Evolutionary conservation across 306 rosid genomes (phyloP).

Genomic region (Notholithocarpus densiflorus): DNA sequence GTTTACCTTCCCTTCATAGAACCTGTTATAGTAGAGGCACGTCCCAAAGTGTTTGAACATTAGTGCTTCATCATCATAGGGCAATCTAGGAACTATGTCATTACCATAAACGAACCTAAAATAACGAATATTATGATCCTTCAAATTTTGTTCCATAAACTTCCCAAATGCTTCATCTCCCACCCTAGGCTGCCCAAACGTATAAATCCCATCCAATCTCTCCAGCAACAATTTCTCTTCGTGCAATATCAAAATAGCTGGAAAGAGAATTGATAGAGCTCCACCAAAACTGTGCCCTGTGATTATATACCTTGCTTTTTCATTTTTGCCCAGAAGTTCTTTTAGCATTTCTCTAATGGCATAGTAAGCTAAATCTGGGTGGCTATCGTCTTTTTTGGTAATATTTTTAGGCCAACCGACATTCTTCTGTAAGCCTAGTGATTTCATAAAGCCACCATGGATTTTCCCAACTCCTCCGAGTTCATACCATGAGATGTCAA

Average conservation of each 20-base stretch:
- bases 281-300: constrained; percentile 77
- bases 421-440: constrained; percentile 57
- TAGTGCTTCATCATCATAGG: constrained; percentile 52
- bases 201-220: constrained; percentile 67
- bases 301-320: constrained; percentile 40
- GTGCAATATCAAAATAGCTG: constrained; percentile 46
- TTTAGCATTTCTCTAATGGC: constrained; percentile 38
- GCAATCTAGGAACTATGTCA: constrained; percentile 73
- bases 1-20: constrained; percentile 49
- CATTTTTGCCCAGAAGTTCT: constrained; percentile 27
- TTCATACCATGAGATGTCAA: constrained; percentile 80
- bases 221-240: constrained; percentile 51
- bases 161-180: constrained; percentile 48
- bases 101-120: constrained; percentile 70
- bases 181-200: constrained; percentile 92
- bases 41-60: constrained; percentile 80
- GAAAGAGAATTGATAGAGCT: constrained; percentile 54
- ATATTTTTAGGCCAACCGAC: constrained; percentile 53
- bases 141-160: constrained; percentile 48
- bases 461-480: constrained; percentile 47
- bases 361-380: constrained; percentile 50
- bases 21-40: constrained; percentile 55
- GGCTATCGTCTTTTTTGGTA: constrained; percentile 16
- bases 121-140: constrained; percentile 44
- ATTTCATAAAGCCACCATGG: constrained; percentile 83